Evolutionary conservation across 495 filamentous ascomycete genomes (phyloP).

Genomic region (Trichoderma parareesei): DNA sequence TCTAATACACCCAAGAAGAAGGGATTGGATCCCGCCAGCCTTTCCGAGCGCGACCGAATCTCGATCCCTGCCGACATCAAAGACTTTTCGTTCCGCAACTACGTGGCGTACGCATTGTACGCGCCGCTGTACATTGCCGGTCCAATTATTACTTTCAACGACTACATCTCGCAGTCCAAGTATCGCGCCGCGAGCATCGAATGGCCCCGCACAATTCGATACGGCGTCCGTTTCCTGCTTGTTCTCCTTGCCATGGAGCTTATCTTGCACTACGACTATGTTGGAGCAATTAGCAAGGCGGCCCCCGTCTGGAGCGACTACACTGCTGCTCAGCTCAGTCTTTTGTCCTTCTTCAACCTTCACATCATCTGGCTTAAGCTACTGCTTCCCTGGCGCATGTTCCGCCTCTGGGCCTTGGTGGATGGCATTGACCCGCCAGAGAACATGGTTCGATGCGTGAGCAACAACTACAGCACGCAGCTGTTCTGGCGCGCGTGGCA

Average conservation of each 20-base stretch:
- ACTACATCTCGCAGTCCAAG: conserved; percentile 79
- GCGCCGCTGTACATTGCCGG: conserved; percentile 88
- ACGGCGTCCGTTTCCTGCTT: conserved; percentile 76
- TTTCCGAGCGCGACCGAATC: conserved; percentile 84
- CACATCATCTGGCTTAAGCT: conserved; percentile 98
- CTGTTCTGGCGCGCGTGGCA: conserved; percentile 97
- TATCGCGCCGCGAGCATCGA: conserved; percentile 64
- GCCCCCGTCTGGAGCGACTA: conserved; percentile 71
- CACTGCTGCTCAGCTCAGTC: conserved; percentile 77
- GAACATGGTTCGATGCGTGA: conserved; percentile 97
- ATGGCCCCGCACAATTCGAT: conserved; percentile 55
- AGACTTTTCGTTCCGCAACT: conserved; percentile 76
- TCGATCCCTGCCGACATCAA: conserved; percentile 57
- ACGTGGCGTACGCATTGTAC: conserved; percentile 81
- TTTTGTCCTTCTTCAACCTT: conserved; percentile 94
- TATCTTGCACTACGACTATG: conserved; percentile 88
- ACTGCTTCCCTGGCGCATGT: conserved; percentile 92
- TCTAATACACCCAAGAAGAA: conserved; percentile 90
- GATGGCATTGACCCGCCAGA: conserved; percentile 94
- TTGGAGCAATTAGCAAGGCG: conserved; percentile 82
- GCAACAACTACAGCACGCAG: conserved; percentile 85
- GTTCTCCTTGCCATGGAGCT: conserved; percentile 87
- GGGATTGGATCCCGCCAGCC: conserved; percentile 73
- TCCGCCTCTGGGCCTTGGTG: conserved; percentile 85
- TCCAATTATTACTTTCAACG: conserved; percentile 95